Evolutionary conservation across 495 filamentous ascomycete species (phyloP).

Genomic region (Melanomma pulvis-pyrius): DNA sequence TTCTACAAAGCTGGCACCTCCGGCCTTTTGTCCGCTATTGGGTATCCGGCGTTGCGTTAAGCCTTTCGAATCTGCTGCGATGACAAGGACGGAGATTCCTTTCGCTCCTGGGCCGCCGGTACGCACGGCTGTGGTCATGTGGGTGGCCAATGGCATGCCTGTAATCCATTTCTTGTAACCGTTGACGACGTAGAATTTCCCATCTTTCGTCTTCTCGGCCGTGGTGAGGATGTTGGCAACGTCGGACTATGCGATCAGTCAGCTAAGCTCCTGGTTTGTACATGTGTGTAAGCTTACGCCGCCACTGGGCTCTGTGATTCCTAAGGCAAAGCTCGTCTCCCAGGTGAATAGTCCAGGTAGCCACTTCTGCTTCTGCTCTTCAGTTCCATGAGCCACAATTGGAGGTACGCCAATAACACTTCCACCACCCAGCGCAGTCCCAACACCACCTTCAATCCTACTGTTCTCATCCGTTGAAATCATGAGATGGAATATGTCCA

Average conservation of each 20-base stretch:
- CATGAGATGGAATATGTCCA: conserved; percentile 46
- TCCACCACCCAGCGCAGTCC: conserved; percentile 35
- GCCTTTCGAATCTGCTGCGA: conserved; percentile 33
- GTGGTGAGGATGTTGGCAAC: conserved; percentile 40
- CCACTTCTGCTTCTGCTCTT: conserved; percentile 40
- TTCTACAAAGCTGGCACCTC: conserved; percentile 44
- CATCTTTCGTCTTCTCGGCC: conserved; percentile 37
- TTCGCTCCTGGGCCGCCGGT: conserved; percentile 39
- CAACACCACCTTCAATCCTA: conserved; percentile 44
- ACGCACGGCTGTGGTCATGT: conserved; percentile 43
- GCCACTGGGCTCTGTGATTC: conserved; percentile 41
- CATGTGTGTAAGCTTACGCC: conserved; percentile 14
- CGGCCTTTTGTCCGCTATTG: conserved; percentile 45
- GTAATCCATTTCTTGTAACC: conserved; percentile 45
- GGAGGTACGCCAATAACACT: conserved; percentile 41
- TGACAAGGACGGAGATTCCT: conserved; percentile 41
- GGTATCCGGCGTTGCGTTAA: conserved; percentile 31
- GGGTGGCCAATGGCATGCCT: conserved; percentile 40
- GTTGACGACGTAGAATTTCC: conserved; percentile 41
- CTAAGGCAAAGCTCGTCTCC: conserved; percentile 42
- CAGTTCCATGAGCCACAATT: conserved; percentile 39
- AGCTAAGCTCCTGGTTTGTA: not conserved
- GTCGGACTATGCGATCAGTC: conserved; percentile 23
- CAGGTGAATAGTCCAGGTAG: conserved; percentile 40
- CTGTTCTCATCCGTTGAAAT: conserved; percentile 44